A percentile compares a stretch with the other conserved stretches of the same genome.
These are phyloP conservation scores for Brassica juncea DNA, from an alignment of 345 rosid genomes.

Conservation along the genomic window DNA sequence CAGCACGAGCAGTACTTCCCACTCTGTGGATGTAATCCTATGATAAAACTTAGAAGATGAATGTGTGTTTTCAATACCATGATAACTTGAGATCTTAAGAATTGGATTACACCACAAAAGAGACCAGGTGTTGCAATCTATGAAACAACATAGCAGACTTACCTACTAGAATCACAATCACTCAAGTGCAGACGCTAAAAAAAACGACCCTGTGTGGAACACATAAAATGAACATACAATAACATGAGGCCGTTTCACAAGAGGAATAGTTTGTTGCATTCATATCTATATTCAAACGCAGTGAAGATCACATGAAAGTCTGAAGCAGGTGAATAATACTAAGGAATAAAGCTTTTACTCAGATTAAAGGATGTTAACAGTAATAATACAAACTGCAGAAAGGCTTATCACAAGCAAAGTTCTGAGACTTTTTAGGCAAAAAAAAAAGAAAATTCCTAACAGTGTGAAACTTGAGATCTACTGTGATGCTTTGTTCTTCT, in stretches of 20 bases:
- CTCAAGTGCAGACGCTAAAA: too few species aligned
- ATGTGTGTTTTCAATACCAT: neutral
- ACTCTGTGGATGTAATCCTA: constrained; percentile 91
- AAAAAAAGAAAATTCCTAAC: neutral
- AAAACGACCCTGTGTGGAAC: too few species aligned
- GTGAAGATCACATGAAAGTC: neutral
- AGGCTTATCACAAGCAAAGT: neutral
- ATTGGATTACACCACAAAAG: too few species aligned
- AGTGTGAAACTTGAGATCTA: neutral
- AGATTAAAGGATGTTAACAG: neutral
- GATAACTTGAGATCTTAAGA: neutral
- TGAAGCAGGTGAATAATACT: neutral
- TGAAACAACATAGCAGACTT: too few species aligned
- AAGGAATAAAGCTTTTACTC: neutral
- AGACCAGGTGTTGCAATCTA: too few species aligned
- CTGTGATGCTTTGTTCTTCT: neutral
- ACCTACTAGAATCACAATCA: too few species aligned
- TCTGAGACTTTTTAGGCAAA: neutral
- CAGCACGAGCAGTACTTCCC: constrained; percentile 43
- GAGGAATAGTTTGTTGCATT: too few species aligned
- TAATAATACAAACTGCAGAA: neutral
- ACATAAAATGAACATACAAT: too few species aligned
- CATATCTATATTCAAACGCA: neutral
- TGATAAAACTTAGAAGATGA: constrained; percentile 14
- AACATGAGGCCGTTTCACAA: too few species aligned